Evolutionary conservation across 106 monocot genomes (phyloP).

Genomic region (Allium fistulosum): DNA sequence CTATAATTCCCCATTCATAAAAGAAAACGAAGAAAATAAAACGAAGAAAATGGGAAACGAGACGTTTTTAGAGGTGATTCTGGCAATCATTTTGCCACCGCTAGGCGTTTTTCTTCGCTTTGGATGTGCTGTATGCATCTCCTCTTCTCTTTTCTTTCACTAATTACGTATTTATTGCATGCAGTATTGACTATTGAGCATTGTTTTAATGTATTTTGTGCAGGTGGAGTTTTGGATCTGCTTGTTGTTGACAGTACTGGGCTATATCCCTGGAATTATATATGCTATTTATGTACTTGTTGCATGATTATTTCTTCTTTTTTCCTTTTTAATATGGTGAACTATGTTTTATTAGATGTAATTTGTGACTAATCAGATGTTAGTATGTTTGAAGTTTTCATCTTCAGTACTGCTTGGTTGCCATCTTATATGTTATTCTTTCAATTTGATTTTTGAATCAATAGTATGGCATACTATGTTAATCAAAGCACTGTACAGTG

Average conservation of each 20-base stretch:
- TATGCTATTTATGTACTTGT: conserved; percentile 60
- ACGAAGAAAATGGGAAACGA: conserved; percentile 32
- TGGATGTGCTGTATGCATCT: conserved; percentile 31
- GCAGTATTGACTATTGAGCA: background rate
- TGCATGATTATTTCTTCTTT: conserved; percentile 3
- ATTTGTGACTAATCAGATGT: too few species aligned
- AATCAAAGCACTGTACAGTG: too few species aligned
- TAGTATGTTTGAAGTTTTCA: too few species aligned
- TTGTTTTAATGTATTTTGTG: background rate
- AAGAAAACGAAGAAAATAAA: background rate
- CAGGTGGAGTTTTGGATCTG: conserved; percentile 63
- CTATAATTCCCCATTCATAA: too few species aligned
- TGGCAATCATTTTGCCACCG: conserved; percentile 43
- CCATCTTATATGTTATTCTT: too few species aligned
- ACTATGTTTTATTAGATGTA: too few species aligned
- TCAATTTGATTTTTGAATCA: too few species aligned
- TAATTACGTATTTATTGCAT: background rate
- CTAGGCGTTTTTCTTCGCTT: conserved; percentile 43
- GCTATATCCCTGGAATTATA: conserved; percentile 58
- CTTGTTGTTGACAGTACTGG: conserved; percentile 46
- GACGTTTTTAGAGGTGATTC: conserved; percentile 38
- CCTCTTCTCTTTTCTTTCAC: background rate
- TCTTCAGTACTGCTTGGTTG: too few species aligned
- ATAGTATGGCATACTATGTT: too few species aligned
- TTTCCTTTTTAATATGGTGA: background rate